Conservation (phyloP, 2,329 filamentous ascomycete genomes). For the Dissoconium aciculare region DNA sequence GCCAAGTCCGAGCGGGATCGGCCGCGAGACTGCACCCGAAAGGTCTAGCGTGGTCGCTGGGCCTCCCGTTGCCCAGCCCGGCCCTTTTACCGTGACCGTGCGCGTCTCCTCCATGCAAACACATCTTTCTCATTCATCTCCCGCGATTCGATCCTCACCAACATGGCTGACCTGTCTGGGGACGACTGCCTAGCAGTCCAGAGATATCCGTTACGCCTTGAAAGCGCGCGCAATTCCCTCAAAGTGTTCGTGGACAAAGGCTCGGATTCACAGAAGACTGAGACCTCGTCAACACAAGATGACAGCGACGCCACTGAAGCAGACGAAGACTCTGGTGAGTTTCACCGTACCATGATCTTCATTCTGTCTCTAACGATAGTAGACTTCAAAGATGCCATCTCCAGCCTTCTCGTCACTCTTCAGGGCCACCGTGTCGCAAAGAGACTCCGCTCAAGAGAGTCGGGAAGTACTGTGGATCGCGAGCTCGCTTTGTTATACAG, state of each 20-base stretch:
- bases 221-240: neutral
- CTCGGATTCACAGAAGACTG: constrained; percentile 1
- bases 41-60: too few species aligned
- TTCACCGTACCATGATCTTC: neutral
- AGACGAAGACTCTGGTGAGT: constrained; percentile 1
- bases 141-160: too few species aligned
- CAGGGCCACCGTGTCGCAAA: neutral
- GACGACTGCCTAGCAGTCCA: neutral
- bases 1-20: too few species aligned
- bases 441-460: neutral
- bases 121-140: too few species aligned
- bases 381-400: constrained; percentile 1
- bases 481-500: neutral
- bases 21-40: too few species aligned
- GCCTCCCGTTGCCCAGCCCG: too few species aligned
- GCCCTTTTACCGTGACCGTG: too few species aligned
- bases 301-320: neutral
- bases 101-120: too few species aligned
- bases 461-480: neutral
- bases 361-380: neutral
- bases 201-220: neutral
- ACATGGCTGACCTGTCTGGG: constrained; percentile 1
- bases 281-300: neutral
- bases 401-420: neutral
- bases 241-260: neutral